A percentile compares a stretch with the other conserved stretches of the same genome.
phyloP scores from a whole-genome alignment of 2,329 filamentous ascomycete genomes.

The Neonectria sp. region DNA sequence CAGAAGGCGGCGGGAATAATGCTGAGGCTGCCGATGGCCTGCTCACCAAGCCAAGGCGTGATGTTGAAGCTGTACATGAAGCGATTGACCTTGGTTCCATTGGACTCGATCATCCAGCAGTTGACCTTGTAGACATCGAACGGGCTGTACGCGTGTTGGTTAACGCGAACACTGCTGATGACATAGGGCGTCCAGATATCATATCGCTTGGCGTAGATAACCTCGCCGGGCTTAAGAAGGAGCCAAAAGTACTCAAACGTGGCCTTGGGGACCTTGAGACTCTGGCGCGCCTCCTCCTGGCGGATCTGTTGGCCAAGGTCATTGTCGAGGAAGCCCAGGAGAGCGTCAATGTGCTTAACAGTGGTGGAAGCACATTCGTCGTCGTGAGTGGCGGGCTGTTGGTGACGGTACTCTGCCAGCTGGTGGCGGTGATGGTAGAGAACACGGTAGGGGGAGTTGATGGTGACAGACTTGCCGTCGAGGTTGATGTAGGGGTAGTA shows the following conservation, averaged over 20 bases:
- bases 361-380: slow-evolving; percentile 59
- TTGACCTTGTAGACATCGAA: slow-evolving; percentile 49
- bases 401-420: slow-evolving; percentile 58
- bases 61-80: slow-evolving; percentile 56
- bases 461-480: slow-evolving; percentile 52
- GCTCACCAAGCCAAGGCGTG: slow-evolving; percentile 59
- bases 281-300: slow-evolving; percentile 59
- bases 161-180: slow-evolving; percentile 53
- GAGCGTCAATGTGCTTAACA: slow-evolving; percentile 60
- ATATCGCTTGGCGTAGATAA: slow-evolving; percentile 60
- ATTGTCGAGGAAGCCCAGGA: slow-evolving; percentile 60
- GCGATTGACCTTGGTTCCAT: slow-evolving; percentile 53
- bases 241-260: slow-evolving; percentile 64
- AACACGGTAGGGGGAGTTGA: slow-evolving; percentile 62
- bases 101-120: slow-evolving; percentile 60
- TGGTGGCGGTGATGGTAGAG: slow-evolving; percentile 63
- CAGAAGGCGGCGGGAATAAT: slow-evolving; percentile 62
- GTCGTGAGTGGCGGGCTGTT: slow-evolving; percentile 59
- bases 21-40: slow-evolving; percentile 57
- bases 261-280: slow-evolving; percentile 55
- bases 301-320: slow-evolving; percentile 54
- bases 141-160: slow-evolving; percentile 21
- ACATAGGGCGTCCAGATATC: slow-evolving; percentile 60
- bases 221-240: slow-evolving; percentile 61
- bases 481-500: slow-evolving; percentile 63